A percentile compares a stretch with the other conserved stretches of the same genome.
Evolutionary conservation across 73 alveolate genomes (phyloP).

Genomic region (Tetrahymena thermophila): DNA sequence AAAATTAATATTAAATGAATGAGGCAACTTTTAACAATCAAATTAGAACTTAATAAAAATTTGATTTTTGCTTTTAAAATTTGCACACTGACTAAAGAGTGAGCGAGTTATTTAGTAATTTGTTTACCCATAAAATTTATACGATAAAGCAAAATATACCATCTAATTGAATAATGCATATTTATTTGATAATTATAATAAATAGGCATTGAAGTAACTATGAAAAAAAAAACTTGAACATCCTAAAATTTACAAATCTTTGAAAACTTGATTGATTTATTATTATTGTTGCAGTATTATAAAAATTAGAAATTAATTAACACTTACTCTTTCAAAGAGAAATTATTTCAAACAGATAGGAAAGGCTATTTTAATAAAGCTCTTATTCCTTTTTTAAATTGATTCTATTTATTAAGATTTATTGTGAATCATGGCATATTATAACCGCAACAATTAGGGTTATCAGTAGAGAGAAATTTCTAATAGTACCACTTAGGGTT

Average conservation of each 20-base stretch:
- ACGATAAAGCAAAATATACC: not conserved
- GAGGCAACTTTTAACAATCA: not conserved
- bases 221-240: not conserved
- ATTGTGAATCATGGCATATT: not conserved
- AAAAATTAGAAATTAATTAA: not conserved
- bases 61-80: too few relatives aligned
- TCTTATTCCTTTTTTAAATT: not conserved
- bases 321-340: not conserved
- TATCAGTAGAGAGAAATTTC: not conserved
- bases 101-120: not conserved
- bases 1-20: too few relatives aligned
- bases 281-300: not conserved
- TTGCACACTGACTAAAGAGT: too few relatives aligned
- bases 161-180: not conserved
- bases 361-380: not conserved
- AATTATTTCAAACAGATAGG: not conserved
- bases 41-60: too few relatives aligned
- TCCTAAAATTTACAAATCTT: not conserved
- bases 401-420: not conserved
- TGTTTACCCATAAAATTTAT: not conserved
- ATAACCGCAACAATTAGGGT: not conserved
- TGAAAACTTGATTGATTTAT: not conserved
- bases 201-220: not conserved
- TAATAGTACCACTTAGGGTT: not conserved
- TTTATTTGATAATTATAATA: not conserved